Conservation (phyloP, 148 eudicot species). For the Salicornia ramosissima region DNA sequence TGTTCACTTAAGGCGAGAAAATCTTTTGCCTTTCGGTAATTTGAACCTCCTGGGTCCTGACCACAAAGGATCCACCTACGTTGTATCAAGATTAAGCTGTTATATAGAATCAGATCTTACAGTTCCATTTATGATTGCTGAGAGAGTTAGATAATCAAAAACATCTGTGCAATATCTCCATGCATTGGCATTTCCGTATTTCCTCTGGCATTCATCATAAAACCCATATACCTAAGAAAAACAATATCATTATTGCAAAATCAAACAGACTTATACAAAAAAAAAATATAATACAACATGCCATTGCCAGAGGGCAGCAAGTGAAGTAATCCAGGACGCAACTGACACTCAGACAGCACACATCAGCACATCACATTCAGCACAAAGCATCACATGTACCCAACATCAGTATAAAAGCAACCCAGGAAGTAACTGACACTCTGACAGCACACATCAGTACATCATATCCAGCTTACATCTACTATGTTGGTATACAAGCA, state of each 20-base stretch:
- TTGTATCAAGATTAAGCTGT: background rate
- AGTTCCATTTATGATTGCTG: conserved; percentile 97
- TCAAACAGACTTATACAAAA: background rate
- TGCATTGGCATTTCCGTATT: conserved; percentile 99
- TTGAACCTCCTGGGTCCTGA: background rate
- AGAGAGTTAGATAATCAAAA: conserved; percentile 88
- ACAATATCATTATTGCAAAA: conserved; percentile 3
- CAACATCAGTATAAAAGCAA: no score
- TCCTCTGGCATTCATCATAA: conserved; percentile 98
- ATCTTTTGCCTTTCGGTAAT: background rate
- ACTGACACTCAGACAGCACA: background rate
- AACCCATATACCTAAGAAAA: conserved; percentile 84
- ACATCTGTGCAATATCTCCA: conserved; percentile 99
- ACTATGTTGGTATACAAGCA: background rate
- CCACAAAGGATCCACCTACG: background rate
- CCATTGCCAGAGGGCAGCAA: background rate
- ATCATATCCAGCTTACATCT: background rate
- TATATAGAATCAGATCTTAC: conserved; percentile 39
- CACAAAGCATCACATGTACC: no score
- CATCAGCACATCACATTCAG: background rate
- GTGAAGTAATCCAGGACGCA: background rate
- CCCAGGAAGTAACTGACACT: no score
- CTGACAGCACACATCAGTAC: no score
- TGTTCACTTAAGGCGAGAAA: background rate
- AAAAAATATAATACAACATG: background rate